Conservation (phyloP, 2,329 filamentous ascomycete genomes). For the Microthyrium microscopicum region DNA sequence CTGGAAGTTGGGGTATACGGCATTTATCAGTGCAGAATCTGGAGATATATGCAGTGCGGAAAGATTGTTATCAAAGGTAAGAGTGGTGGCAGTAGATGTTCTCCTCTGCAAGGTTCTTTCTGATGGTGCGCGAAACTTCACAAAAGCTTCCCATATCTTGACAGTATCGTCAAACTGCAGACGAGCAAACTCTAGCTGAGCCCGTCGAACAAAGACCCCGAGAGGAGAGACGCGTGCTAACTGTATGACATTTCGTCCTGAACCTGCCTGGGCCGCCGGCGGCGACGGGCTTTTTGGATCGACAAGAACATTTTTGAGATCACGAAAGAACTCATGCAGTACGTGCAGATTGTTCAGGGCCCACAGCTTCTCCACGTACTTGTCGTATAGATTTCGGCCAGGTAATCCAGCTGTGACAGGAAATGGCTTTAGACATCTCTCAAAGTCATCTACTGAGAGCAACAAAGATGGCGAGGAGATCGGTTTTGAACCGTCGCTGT, state of each 20-base stretch:
- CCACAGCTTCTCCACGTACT: conserved; percentile 67
- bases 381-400: conserved; percentile 70
- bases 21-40: conserved; percentile 29
- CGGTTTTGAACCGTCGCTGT: conserved; percentile 12
- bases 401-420: too few species aligned
- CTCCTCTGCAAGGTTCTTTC: conserved; percentile 39
- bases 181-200: conserved; percentile 62
- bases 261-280: conserved; percentile 6
- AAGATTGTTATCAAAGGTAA: conserved; percentile 42
- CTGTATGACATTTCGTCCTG: conserved; percentile 33
- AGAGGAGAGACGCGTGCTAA: conserved; percentile 62
- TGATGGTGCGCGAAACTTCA: conserved; percentile 64
- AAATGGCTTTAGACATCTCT: conserved; percentile 24
- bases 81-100: conserved; percentile 15
- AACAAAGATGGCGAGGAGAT: conserved; percentile 19
- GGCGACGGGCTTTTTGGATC: conserved; percentile 40
- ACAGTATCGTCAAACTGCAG: conserved; percentile 66
- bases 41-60: conserved; percentile 40
- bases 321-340: conserved; percentile 59
- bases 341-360: conserved; percentile 64
- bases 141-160: conserved; percentile 67
- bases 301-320: conserved; percentile 39
- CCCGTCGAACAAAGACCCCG: conserved; percentile 62
- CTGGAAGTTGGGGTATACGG: conserved; percentile 32
- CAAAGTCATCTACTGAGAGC: conserved; percentile 25